Percentiles rank a stretch among this genome's conserved stretches.
Evolutionary conservation across 2,329 filamentous ascomycete genomes (phyloP).

Genomic region (Aspergillus sp.): DNA sequence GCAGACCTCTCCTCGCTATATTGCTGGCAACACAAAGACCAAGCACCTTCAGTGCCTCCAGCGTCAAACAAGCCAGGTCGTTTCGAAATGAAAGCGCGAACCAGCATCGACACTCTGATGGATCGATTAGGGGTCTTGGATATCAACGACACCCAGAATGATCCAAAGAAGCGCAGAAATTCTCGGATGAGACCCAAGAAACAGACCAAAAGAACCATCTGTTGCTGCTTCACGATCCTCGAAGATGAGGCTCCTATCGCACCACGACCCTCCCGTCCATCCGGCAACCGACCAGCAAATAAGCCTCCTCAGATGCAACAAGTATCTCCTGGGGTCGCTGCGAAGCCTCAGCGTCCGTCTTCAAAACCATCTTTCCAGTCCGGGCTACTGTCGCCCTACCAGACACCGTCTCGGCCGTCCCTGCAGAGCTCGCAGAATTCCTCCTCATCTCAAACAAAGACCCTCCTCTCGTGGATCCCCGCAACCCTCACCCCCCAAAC

Average conservation of each 20-base stretch:
- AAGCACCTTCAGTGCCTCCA: conserved; percentile 51
- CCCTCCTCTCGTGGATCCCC: conserved; percentile 67
- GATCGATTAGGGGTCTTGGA: conserved; percentile 75
- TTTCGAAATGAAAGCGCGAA: conserved; percentile 61
- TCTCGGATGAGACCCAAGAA: conserved; percentile 18
- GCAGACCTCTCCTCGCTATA: conserved; percentile 53
- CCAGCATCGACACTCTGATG: conserved; percentile 83
- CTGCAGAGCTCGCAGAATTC: not conserved
- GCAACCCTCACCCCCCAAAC: conserved; percentile 63
- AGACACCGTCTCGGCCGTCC: not conserved
- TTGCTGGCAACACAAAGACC: conserved; percentile 95
- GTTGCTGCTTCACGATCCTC: conserved; percentile 34
- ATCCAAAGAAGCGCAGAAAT: conserved; percentile 8
- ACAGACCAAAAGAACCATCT: conserved; percentile 23
- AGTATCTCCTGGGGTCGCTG: not conserved
- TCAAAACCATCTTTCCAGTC: conserved; percentile 3
- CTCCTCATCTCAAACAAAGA: conserved; percentile 38
- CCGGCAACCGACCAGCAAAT: not conserved
- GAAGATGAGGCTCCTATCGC: conserved; percentile 27
- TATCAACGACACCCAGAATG: conserved; percentile 43
- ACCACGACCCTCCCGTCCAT: conserved; percentile 17
- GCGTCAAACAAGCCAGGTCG: conserved; percentile 1
- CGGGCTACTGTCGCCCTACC: conserved; percentile 3
- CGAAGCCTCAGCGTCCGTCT: not conserved
- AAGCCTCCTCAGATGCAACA: conserved; percentile 7